These are phyloP conservation scores for Spathaspora boniae DNA, from an alignment of 805 yeast genomes.

Conservation along the genomic window DNA sequence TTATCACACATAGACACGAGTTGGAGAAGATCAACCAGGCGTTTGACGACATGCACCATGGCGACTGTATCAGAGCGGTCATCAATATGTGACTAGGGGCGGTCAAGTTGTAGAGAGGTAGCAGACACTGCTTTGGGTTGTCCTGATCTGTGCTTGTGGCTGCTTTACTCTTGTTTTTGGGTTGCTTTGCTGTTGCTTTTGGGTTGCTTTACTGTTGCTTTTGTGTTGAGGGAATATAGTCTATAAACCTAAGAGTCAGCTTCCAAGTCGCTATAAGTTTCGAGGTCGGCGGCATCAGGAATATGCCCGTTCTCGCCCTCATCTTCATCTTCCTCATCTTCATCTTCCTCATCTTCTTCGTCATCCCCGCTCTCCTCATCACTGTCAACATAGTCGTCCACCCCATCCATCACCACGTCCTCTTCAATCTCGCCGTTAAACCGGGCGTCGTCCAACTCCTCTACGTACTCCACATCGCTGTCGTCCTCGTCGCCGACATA, in stretches of 20 bases:
- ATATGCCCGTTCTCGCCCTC: conserved; percentile 10
- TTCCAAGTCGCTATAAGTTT: conserved; percentile 24
- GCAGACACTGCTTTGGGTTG: conserved; percentile 2
- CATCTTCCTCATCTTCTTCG: conserved; percentile 8
- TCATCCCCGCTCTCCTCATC: conserved; percentile 11
- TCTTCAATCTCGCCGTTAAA: conserved; percentile 15
- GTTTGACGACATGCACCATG: conserved; percentile 91
- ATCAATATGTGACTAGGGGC: conserved; percentile 39
- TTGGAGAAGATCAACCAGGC: conserved; percentile 81
- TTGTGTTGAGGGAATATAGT: neutral
- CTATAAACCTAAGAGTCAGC: conserved; percentile 6
- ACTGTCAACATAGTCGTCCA: conserved; percentile 14
- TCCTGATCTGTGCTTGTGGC: neutral
- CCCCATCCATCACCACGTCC: conserved; percentile 17
- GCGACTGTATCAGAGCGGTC: conserved; percentile 93
- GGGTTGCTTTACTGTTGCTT: too few relatives aligned
- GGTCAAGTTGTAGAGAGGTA: conserved; percentile 4
- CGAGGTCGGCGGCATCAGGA: conserved; percentile 13
- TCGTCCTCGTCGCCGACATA: conserved; percentile 26
- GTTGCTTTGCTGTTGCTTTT: neutral
- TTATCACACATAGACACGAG: conserved; percentile 84
- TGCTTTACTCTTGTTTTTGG: neutral
- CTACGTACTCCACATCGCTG: conserved; percentile 65
- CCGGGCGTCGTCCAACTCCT: conserved; percentile 57
- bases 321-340: conserved; percentile 10